Percentiles rank a stretch among this genome's conserved stretches.
phyloP scores from a whole-genome alignment of 768 basidiomycete species.

The Lentinula guzmanii region DNA sequence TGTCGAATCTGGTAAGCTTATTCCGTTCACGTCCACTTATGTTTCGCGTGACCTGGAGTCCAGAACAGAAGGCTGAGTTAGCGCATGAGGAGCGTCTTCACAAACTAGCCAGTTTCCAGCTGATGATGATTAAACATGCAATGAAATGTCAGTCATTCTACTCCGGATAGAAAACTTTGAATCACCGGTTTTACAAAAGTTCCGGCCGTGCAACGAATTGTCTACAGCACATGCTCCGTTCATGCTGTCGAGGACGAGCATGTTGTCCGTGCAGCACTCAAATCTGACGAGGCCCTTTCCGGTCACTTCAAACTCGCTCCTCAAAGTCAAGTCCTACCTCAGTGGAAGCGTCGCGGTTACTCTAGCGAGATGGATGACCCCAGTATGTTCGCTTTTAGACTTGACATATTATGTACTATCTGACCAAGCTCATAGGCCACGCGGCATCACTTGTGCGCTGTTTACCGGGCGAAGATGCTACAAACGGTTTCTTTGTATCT shows the following conservation, averaged over 20 bases:
- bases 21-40: slow-evolving; percentile 2
- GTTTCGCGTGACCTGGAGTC: background rate
- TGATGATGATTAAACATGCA: slow-evolving; percentile 88
- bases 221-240: slow-evolving; percentile 97
- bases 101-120: slow-evolving; percentile 84
- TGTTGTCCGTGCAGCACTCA: slow-evolving; percentile 73
- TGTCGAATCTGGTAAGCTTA: slow-evolving; percentile 56
- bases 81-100: slow-evolving; percentile 64
- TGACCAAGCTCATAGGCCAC: slow-evolving; percentile 29
- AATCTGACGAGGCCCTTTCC: slow-evolving; percentile 58
- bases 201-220: slow-evolving; percentile 71
- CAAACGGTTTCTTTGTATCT: slow-evolving; percentile 98
- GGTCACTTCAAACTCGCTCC: slow-evolving; percentile 67
- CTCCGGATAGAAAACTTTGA: slow-evolving; percentile 9
- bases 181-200: slow-evolving; percentile 37
- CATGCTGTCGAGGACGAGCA: slow-evolving; percentile 90
- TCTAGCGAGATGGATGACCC: slow-evolving; percentile 53
- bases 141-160: slow-evolving; percentile 70
- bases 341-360: slow-evolving; percentile 79
- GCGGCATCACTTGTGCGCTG: slow-evolving; percentile 67
- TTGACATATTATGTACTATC: background rate
- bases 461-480: slow-evolving; percentile 75
- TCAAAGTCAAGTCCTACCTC: slow-evolving; percentile 60
- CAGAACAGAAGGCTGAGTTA: slow-evolving; percentile 54
- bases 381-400: slow-evolving; percentile 28